Evolutionary conservation across 1,284 basidiomycete species (phyloP).

Genomic region (Cutaneotrichosporon sp.): DNA sequence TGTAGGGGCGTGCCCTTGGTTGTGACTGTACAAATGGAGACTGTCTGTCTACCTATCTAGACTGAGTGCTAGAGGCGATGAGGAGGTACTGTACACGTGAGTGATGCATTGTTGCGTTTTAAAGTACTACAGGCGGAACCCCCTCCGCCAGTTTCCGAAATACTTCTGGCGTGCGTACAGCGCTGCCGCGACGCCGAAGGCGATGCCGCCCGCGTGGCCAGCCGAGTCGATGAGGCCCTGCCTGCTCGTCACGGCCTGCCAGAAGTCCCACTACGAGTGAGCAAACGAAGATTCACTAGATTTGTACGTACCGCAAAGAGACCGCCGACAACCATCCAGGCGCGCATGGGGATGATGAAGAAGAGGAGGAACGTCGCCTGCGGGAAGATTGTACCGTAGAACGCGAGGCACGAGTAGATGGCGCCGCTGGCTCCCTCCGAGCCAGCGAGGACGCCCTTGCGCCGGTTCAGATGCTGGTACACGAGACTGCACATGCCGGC

Average conservation of each 20-base stretch:
- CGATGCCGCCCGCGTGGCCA: slow-evolving; percentile 72
- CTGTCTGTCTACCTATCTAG: background rate
- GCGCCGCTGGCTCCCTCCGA: slow-evolving; percentile 57
- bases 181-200: slow-evolving; percentile 64
- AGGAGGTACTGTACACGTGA: too few relatives aligned
- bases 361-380: slow-evolving; percentile 68
- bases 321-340: slow-evolving; percentile 70
- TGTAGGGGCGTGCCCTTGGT: too few relatives aligned
- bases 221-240: slow-evolving; percentile 57
- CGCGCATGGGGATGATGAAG: slow-evolving; percentile 75
- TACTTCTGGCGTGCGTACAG: slow-evolving; percentile 18
- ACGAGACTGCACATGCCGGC: slow-evolving; percentile 59
- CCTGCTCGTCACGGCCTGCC: slow-evolving; percentile 11
- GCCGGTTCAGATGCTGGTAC: slow-evolving; percentile 51
- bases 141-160: background rate
- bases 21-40: too few relatives aligned
- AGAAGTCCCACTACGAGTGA: slow-evolving; percentile 31
- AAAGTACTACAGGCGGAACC: background rate
- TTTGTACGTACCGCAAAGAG: slow-evolving; percentile 58
- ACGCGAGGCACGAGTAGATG: slow-evolving; percentile 51
- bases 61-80: background rate
- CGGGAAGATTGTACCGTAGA: slow-evolving; percentile 69
- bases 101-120: too few relatives aligned
- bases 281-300: too few relatives aligned
- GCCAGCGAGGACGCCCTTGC: background rate